Evolutionary conservation across 2,329 filamentous ascomycete genomes (phyloP), one percentile per base, ranked within the genome.

Genomic region (Acrocalymma vagum): DNA sequence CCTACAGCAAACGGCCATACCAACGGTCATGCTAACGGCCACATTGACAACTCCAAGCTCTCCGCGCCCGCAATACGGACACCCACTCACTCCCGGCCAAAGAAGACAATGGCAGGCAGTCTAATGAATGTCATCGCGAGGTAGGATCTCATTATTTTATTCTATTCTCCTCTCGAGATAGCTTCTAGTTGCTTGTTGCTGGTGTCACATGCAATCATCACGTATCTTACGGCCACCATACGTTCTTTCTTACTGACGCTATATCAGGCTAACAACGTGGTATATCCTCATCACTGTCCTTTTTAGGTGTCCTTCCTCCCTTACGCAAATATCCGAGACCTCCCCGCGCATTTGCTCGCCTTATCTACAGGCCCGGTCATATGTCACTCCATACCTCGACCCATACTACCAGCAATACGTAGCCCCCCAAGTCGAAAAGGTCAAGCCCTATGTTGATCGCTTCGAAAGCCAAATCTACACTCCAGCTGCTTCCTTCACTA

Each of bases 351-450:
- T 97, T 48, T 99, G 94, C 80, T 86, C 86, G 62, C 86, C 88
- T 8, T 96, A 96, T 58, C 63, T 86, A 22, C 71, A 79, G 79
- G 87, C 74, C 72, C 84, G 72, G 57, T 84, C 75, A 75, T 85
- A 78, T 42, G 75, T 92, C 45, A 73, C 83, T 17, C 94, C 94
- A 3, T 86, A 93, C 67, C 62, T 95, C 21, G 79, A 86, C 57
- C 93, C 92, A 3, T 95, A 95, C 72, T 97, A 96, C 70, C 76
- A 93, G 54, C 71, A 82, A 42, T 95, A 96, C 62, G 86, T 89
- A 16, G 87, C 86, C 5, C 89, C 90, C 3, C 94, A 96, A 63
- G 83, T 96, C 48, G 81, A 92, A 24, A 74, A 83, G 33, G 86
- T 82, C 23, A 83, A 82, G 45, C 93, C 93, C 1, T 96, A 97